Conservation (phyloP, 139 green algal species). For the Edaphochlamys debaryana region DNA sequence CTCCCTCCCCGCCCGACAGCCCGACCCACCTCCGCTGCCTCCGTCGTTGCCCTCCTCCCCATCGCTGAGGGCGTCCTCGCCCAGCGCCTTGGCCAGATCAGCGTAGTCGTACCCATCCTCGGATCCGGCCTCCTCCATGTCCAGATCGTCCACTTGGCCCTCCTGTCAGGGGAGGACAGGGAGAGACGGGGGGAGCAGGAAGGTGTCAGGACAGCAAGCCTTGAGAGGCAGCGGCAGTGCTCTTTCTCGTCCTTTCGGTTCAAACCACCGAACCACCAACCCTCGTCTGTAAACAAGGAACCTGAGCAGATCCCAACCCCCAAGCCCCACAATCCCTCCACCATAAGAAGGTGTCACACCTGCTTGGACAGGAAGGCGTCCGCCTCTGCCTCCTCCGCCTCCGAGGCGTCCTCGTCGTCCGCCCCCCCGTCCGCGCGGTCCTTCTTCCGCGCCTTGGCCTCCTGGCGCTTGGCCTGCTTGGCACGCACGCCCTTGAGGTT, state of each 20-base stretch:
- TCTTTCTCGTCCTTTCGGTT: too few species aligned
- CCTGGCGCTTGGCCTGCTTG: conserved; percentile 34
- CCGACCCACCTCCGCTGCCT: too few species aligned
- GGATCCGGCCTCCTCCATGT: conserved; percentile 11
- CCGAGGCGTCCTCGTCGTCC: conserved; percentile 16
- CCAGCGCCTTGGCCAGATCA: conserved; percentile 62
- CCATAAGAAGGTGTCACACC: too few species aligned
- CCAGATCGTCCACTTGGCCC: background rate
- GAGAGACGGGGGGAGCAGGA: too few species aligned
- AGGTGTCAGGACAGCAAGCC: too few species aligned
- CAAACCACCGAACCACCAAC: too few species aligned
- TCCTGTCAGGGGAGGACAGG: too few species aligned
- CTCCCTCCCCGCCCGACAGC: too few species aligned
- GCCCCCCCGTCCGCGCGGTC: conserved; percentile 32
- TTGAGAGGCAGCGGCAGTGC: too few species aligned
- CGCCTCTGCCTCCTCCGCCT: conserved; percentile 47
- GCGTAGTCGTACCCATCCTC: conserved; percentile 69
- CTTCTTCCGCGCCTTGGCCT: conserved; percentile 19
- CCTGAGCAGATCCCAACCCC: too few species aligned
- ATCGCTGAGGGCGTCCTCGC: background rate
- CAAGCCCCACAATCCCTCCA: too few species aligned
- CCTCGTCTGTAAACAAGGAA: too few species aligned
- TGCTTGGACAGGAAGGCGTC: conserved; percentile 45
- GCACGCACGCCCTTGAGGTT: conserved; percentile 56
- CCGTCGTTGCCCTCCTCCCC: conserved; percentile 25